These are phyloP conservation scores for Musa beccarii DNA, from an alignment of 176 grass and related monocot species.

Conservation along the genomic window DNA sequence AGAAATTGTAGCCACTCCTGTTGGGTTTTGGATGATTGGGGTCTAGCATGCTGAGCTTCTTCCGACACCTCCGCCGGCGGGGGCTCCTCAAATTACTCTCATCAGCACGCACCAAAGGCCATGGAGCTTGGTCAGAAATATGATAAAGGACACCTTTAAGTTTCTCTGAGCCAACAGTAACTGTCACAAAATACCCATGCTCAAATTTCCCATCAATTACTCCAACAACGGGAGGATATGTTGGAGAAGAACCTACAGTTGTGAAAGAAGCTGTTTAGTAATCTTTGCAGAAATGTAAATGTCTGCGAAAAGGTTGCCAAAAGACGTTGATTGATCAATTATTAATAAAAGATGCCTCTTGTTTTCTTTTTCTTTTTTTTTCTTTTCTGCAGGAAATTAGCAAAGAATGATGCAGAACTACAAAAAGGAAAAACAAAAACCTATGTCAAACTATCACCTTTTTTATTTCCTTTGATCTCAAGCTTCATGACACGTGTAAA, in stretches of 20 bases:
- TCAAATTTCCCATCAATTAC: constrained; percentile 89
- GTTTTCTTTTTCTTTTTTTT: not conserved
- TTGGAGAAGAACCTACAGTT: constrained; percentile 25
- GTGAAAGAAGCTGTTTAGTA: constrained; percentile 9
- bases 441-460: not conserved
- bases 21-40: constrained; percentile 88
- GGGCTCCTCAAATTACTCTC: constrained; percentile 26
- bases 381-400: too few relatives aligned
- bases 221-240: constrained; percentile 44
- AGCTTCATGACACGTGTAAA: not conserved
- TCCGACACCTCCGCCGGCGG: constrained; percentile 36
- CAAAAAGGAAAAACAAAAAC: not conserved
- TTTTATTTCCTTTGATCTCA: not conserved
- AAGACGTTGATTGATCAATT: not conserved
- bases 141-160: constrained; percentile 84
- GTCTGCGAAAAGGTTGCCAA: not conserved
- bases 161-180: constrained; percentile 52
- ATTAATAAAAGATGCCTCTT: not conserved
- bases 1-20: constrained; percentile 93
- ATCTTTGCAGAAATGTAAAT: not conserved
- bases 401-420: not conserved
- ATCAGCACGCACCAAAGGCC: constrained; percentile 19
- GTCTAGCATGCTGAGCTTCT: constrained; percentile 66
- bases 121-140: constrained; percentile 33
- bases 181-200: constrained; percentile 82